phyloP scores from a whole-genome alignment of 2,329 filamentous ascomycete genomes.

The Rosellinia necatrix region DNA sequence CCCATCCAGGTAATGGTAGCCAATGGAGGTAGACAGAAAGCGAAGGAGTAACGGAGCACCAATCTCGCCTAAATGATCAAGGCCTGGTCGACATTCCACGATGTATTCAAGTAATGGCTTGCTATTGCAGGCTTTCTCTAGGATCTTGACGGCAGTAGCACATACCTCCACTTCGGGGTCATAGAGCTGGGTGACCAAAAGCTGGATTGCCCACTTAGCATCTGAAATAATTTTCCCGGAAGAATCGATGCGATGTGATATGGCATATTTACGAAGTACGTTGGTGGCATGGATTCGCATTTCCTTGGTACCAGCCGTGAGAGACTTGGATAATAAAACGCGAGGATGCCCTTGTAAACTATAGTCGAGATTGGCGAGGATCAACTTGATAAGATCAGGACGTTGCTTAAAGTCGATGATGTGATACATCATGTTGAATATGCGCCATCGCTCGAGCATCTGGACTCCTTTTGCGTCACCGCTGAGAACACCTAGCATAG shows the following conservation, averaged over 20 bases:
- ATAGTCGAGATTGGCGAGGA: constrained; percentile 93
- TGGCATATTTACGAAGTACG: constrained; percentile 84
- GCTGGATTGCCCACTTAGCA: constrained; percentile 93
- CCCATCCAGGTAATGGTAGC: constrained; percentile 95
- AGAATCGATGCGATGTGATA: constrained; percentile 49
- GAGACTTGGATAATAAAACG: constrained; percentile 88
- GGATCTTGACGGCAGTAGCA: constrained; percentile 92
- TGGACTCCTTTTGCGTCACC: constrained; percentile 80
- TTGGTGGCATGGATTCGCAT: constrained; percentile 91
- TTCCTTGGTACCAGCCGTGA: constrained; percentile 88
- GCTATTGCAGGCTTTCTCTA: constrained; percentile 96
- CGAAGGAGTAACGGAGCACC: constrained; percentile 89
- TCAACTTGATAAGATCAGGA: constrained; percentile 85
- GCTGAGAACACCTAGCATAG: constrained; percentile 86
- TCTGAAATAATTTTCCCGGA: constrained; percentile 59
- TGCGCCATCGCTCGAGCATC: constrained; percentile 94
- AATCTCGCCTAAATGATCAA: constrained; percentile 96
- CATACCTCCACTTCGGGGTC: constrained; percentile 97
- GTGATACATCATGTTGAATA: constrained; percentile 99
- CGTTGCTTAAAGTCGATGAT: constrained; percentile 90
- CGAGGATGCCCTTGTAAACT: constrained; percentile 85
- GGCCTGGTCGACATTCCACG: constrained; percentile 89
- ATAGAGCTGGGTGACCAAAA: constrained; percentile 97
- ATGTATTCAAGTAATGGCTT: constrained; percentile 92
- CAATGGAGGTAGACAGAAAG: constrained; percentile 93